Evolutionary conservation across 805 yeast genomes (phyloP).

Genomic region (Peterozyma toletana): DNA sequence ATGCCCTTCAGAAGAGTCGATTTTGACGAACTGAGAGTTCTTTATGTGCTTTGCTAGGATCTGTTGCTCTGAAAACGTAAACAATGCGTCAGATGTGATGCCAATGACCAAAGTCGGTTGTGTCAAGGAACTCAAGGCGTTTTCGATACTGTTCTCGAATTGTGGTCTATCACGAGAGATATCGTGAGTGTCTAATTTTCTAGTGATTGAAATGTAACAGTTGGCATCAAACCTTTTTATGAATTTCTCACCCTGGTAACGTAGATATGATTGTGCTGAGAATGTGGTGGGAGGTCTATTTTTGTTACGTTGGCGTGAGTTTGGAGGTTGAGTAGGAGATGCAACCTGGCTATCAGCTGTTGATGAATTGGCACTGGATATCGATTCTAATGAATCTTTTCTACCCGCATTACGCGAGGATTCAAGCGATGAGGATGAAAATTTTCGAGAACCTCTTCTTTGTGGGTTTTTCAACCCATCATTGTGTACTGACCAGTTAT

Average conservation of each 20-base stretch:
- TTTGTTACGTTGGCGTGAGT: constrained; percentile 24
- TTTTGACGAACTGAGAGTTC: constrained; percentile 56
- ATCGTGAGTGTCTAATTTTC: constrained; percentile 94
- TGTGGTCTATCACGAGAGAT: constrained; percentile 67
- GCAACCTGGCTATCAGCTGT: background rate
- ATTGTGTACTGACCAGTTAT: constrained; percentile 79
- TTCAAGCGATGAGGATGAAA: background rate
- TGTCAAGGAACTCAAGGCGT: constrained; percentile 49
- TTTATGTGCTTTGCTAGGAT: constrained; percentile 71
- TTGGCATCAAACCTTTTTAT: constrained; percentile 90
- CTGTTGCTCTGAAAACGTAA: constrained; percentile 88
- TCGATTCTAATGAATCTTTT: constrained; percentile 2
- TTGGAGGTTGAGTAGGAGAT: constrained; percentile 1
- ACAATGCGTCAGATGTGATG: constrained; percentile 84
- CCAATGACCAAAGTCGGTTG: constrained; percentile 87
- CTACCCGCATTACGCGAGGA: background rate
- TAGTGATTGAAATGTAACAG: constrained; percentile 88
- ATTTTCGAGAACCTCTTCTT: constrained; percentile 3
- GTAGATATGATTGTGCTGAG: constrained; percentile 90
- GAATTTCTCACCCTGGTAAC: constrained; percentile 93
- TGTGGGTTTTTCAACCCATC: constrained; percentile 45
- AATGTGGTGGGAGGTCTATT: constrained; percentile 55
- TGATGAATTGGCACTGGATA: background rate
- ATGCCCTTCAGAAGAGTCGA: constrained; percentile 93
- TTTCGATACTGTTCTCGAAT: constrained; percentile 28